Evolutionary conservation across 179 eudicot genomes (phyloP).

Genomic region (Carnegiea gigantea): DNA sequence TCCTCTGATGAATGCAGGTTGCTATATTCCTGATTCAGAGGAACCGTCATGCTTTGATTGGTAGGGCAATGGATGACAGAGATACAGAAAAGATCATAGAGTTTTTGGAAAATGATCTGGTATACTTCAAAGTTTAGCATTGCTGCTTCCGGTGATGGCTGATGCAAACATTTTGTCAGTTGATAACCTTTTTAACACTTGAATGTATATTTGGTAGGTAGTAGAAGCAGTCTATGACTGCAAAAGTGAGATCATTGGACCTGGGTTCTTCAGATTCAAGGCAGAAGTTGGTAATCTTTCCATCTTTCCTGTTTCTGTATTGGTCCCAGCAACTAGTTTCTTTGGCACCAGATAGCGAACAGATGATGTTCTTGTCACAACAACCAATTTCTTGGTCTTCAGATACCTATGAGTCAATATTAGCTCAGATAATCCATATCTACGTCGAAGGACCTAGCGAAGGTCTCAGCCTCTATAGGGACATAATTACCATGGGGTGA

Average conservation of each 20-base stretch:
- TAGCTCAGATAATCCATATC: neutral
- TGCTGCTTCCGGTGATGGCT: slow-evolving; percentile 6
- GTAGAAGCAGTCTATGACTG: slow-evolving; percentile 94
- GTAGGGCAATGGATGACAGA: slow-evolving; percentile 92
- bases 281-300: slow-evolving; percentile 80
- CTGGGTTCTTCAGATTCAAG: slow-evolving; percentile 96
- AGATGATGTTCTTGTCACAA: neutral
- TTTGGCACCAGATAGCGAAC: neutral
- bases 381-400: neutral
- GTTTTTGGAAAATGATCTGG: slow-evolving; percentile 89
- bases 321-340: neutral
- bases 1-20: slow-evolving; percentile 52
- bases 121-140: slow-evolving; percentile 31
- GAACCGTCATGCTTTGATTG: slow-evolving; percentile 97
- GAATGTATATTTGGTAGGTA: slow-evolving; percentile 47
- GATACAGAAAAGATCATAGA: slow-evolving; percentile 85
- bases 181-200: neutral
- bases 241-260: slow-evolving; percentile 99
- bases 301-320: neutral
- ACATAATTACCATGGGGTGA: neutral
- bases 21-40: slow-evolving; percentile 95
- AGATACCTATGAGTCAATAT: neutral
- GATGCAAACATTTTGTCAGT: neutral
- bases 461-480: neutral
- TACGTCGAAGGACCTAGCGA: neutral